Percentiles rank a stretch among this genome's conserved stretches.
phyloP scores from a whole-genome alignment of 106 monocot species.

The Dioscorea dumetorum region DNA sequence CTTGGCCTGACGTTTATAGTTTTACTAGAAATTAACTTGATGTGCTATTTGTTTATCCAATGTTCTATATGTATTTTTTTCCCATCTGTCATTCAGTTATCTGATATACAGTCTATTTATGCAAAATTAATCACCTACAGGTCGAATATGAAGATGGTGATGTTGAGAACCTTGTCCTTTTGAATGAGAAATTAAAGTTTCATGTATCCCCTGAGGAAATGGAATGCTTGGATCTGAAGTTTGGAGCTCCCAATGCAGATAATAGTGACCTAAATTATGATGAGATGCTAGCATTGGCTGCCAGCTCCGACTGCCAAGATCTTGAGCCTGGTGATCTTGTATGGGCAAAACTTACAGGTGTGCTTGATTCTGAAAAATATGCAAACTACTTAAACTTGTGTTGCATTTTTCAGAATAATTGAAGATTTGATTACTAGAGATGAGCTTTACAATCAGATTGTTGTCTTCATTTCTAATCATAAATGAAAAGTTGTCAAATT shows the following conservation, averaged over 20 bases:
- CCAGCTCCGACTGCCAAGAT: conserved; percentile 56
- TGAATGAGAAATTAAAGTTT: conserved; percentile 71
- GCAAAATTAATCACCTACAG: conserved; percentile 29
- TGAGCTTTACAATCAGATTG: no score
- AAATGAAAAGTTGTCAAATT: no score
- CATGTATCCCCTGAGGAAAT: conserved; percentile 55
- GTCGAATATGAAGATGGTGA: conserved; percentile 84
- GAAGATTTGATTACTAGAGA: no score
- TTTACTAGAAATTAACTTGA: no score
- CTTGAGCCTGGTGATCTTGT: conserved; percentile 81
- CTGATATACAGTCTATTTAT: not conserved
- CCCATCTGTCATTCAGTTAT: not conserved
- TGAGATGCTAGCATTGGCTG: conserved; percentile 84
- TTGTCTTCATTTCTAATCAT: no score
- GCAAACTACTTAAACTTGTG: no score
- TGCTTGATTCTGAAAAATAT: not conserved
- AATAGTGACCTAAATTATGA: conserved; percentile 52
- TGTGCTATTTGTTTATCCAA: not conserved
- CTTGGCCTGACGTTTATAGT: no score
- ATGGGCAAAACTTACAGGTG: conserved; percentile 97
- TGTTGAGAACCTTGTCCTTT: conserved; percentile 46
- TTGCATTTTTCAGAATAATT: no score
- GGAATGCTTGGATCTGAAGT: conserved; percentile 54
- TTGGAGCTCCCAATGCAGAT: conserved; percentile 23
- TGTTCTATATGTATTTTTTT: no score